A percentile compares a stretch with the other conserved stretches of the same genome.
Evolutionary conservation across 2,329 filamentous ascomycete genomes (phyloP).

Genomic region (Fusarium albosuccineum): DNA sequence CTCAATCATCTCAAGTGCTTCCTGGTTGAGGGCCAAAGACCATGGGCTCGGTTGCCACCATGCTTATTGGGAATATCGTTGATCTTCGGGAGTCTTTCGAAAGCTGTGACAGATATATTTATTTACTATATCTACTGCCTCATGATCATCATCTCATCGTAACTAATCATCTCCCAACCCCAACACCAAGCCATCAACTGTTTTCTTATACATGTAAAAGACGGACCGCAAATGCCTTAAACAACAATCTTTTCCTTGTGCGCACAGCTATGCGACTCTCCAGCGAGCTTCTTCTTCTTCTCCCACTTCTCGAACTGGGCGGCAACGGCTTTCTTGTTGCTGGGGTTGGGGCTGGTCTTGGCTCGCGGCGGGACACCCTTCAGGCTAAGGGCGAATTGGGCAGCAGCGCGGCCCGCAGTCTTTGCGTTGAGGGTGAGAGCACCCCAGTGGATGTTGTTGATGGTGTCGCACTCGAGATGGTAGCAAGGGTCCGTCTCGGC

Average conservation of each 20-base stretch:
- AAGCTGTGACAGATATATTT: background rate
- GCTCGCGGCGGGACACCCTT: slow-evolving; percentile 52
- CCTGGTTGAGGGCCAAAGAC: no score
- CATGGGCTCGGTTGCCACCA: no score
- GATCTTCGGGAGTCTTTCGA: no score
- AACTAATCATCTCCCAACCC: background rate
- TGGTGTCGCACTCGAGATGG: slow-evolving; percentile 56
- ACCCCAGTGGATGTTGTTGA: slow-evolving; percentile 57
- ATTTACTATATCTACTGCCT: background rate
- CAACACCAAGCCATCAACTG: background rate
- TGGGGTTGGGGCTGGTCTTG: slow-evolving; percentile 47
- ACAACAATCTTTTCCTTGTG: slow-evolving; percentile 42
- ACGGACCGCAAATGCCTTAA: slow-evolving; percentile 4
- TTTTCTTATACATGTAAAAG: background rate
- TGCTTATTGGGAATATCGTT: no score
- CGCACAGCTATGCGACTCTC: slow-evolving; percentile 49
- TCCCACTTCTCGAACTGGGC: slow-evolving; percentile 45
- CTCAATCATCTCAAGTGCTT: no score
- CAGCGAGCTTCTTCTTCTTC: slow-evolving; percentile 39
- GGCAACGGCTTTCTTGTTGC: slow-evolving; percentile 42
- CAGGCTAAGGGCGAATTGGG: slow-evolving; percentile 55
- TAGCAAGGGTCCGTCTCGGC: slow-evolving; percentile 53
- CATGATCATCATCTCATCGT: background rate
- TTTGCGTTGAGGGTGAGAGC: slow-evolving; percentile 56
- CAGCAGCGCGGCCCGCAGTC: slow-evolving; percentile 65